Conservation (phyloP, 75 land plant species). For the Cryptomeria japonica region DNA sequence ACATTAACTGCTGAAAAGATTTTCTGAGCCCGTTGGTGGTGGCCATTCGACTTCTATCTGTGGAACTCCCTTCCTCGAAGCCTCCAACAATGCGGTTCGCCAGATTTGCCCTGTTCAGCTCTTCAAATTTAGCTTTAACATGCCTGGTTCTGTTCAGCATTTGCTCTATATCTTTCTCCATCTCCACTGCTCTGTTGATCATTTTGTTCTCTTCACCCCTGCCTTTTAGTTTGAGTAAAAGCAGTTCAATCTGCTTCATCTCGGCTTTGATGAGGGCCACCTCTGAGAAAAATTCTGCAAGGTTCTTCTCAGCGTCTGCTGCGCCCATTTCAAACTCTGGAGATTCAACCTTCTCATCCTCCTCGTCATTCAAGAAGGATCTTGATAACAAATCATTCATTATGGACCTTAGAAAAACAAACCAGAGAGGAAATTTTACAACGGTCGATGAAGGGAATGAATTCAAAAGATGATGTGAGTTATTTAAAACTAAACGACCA, state of each 20-base stretch:
- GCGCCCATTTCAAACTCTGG: conserved; percentile 2
- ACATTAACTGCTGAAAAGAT: conserved; percentile 44
- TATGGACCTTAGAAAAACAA: background rate
- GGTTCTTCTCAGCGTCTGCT: conserved; percentile 13
- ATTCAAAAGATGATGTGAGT: no score
- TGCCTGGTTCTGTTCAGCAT: conserved; percentile 37
- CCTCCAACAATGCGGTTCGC: conserved; percentile 33
- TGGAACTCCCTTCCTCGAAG: conserved; percentile 43
- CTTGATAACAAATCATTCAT: conserved; percentile 6
- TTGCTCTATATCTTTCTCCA: conserved; percentile 41
- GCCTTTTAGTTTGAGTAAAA: conserved; percentile 25
- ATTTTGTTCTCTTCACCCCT: conserved; percentile 42
- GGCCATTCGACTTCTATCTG: conserved; percentile 42
- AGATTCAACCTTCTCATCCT: background rate
- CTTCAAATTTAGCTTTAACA: conserved; percentile 43
- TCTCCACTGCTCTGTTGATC: conserved; percentile 31
- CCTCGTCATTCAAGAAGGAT: background rate
- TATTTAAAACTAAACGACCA: no score
- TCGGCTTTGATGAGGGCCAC: conserved; percentile 40
- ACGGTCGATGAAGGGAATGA: no score
- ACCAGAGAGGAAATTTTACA: background rate
- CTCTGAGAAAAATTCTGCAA: conserved; percentile 48
- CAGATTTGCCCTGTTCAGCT: conserved; percentile 42
- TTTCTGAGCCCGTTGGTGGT: conserved; percentile 34
- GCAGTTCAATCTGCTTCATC: conserved; percentile 23